These are phyloP conservation scores for Jackrogersella minutella DNA, from an alignment of 495 filamentous ascomycete species.

Conservation along the genomic window DNA sequence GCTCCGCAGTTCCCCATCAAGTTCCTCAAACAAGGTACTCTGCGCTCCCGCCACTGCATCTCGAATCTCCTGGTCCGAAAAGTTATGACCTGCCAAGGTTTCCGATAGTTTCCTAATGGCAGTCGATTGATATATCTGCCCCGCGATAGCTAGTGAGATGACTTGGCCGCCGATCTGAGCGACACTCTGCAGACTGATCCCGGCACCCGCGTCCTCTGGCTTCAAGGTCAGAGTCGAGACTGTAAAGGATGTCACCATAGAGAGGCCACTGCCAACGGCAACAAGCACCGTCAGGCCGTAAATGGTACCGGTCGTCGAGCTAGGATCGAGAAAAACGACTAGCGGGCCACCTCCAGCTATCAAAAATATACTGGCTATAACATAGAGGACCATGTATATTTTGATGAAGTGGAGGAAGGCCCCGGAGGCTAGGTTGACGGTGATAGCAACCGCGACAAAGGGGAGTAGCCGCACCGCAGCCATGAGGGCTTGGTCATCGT, in stretches of 20 bases:
- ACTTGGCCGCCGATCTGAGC: constrained; percentile 62
- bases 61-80: constrained; percentile 48
- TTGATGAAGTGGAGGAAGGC: constrained; percentile 57
- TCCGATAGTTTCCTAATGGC: constrained; percentile 42
- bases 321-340: constrained; percentile 51
- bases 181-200: constrained; percentile 61
- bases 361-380: constrained; percentile 56
- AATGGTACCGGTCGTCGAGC: constrained; percentile 49
- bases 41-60: constrained; percentile 58
- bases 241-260: constrained; percentile 61
- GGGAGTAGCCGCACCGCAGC: constrained; percentile 58
- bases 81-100: constrained; percentile 49
- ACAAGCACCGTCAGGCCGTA: constrained; percentile 65
- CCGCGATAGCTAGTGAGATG: constrained; percentile 65
- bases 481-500: constrained; percentile 44
- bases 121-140: constrained; percentile 63
- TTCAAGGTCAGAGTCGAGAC: constrained; percentile 60
- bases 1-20: constrained; percentile 45
- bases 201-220: constrained; percentile 50
- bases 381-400: constrained; percentile 68
- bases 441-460: constrained; percentile 60
- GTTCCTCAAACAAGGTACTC: constrained; percentile 48
- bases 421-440: constrained; percentile 58
- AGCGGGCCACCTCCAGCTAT: constrained; percentile 62
- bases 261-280: constrained; percentile 62